Evolutionary conservation across 2,329 filamentous ascomycete species (phyloP).

Genomic region (Leptographium wingfieldii): DNA sequence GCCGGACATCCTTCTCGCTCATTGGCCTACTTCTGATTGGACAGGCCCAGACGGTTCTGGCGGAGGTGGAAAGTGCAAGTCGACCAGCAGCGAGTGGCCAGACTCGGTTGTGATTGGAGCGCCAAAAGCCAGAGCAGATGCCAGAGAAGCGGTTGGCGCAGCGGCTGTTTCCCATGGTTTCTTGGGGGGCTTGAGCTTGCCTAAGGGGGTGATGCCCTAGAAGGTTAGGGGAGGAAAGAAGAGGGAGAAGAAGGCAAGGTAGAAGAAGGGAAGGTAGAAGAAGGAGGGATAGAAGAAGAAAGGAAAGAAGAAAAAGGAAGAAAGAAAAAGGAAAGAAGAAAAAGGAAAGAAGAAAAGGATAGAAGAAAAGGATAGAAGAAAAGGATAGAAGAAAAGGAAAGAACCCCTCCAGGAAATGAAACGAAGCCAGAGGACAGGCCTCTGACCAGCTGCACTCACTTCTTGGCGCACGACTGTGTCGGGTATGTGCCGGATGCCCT

Average conservation of each 20-base stretch:
- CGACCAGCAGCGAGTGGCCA: constrained; percentile 11
- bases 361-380: too few species aligned
- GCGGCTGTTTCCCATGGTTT: constrained; percentile 69
- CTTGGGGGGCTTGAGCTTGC: constrained; percentile 32
- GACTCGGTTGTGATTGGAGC: background rate
- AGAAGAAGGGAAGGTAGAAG: too few species aligned
- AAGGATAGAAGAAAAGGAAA: background rate
- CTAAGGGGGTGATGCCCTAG: constrained; percentile 35
- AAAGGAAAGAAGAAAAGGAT: too few species aligned
- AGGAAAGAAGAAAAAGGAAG: too few species aligned
- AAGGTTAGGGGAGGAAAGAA: background rate
- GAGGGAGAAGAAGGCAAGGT: background rate
- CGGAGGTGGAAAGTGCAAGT: constrained; percentile 23
- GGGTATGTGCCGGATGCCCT: constrained; percentile 79
- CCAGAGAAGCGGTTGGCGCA: background rate
- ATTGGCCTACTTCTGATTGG: background rate
- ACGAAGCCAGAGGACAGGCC: too few species aligned
- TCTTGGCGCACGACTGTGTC: constrained; percentile 63
- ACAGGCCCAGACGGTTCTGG: background rate
- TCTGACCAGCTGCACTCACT: constrained; percentile 28
- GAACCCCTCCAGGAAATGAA: too few species aligned
- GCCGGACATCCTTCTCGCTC: background rate
- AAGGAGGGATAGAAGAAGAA: too few species aligned
- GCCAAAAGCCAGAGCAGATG: background rate
- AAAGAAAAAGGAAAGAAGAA: too few species aligned